Evolutionary conservation across 169 alveolate species (phyloP), one percentile per base, ranked within the genome.

Genomic region (Theileria luwenshuni): DNA sequence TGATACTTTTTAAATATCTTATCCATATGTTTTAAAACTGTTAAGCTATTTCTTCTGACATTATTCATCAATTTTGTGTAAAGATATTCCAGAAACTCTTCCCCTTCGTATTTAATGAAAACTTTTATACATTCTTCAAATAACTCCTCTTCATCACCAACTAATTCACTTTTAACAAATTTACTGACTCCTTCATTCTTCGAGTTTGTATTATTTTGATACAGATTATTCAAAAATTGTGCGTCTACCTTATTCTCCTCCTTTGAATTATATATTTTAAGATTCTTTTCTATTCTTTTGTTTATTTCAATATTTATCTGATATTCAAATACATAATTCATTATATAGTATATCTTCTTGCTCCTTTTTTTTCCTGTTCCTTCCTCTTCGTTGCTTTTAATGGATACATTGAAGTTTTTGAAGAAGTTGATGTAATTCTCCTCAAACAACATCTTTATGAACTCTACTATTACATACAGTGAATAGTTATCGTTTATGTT

Each of bases 31-130:
- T 68, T 25, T 7, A 79, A 59, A 28, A 60, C 61, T 38, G 83
- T 79, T 45, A 79, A 42, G 15, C 41, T 74, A 30, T 69, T 63
- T 71, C 51, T 79, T 47, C 71, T 79, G 6, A 58, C 42, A 30
- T 79, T 73, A 10, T 67, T 62, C 35, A 73, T 33, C 47, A 72
- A 21, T 38, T 43, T 47, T 6, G 67, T 61, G 49, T 41, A n/a
- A 0, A 79, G 71, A 47, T 52, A 79, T 27, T 33, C 38, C 23
- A 79, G 32, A 45, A 79, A 68, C 19, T 25, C 12, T 23, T 79
- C 87, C 6, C 76, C 61, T 8, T 41, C 19, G 25, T 58, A 30
- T n/a, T 56, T 23, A 3, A 69, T 54, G 3, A 62, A 35, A 6
- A 27, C 30, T 5, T 56, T 43, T 8, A 56, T 21, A 6, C 65